Conservation (phyloP, 2,329 filamentous ascomycete genomes). For the Tolypocladium album region DNA sequence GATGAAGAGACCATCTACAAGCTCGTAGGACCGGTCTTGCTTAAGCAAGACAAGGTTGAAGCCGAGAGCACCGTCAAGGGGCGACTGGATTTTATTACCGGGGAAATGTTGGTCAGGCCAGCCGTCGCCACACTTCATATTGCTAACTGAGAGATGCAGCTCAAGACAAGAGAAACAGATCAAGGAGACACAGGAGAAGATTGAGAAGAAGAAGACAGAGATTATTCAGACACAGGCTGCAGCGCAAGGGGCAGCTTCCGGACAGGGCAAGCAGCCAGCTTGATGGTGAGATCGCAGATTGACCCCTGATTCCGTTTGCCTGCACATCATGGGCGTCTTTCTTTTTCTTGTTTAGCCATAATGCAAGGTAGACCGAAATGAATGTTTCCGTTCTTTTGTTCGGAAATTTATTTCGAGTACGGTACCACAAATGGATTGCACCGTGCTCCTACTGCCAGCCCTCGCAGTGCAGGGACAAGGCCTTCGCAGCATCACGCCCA, state of each 20-base stretch:
- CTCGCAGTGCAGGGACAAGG: too few relatives aligned
- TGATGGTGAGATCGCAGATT: slow-evolving; percentile 1
- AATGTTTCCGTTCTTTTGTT: too few relatives aligned
- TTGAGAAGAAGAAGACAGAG: slow-evolving; percentile 48
- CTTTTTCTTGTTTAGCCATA: background rate
- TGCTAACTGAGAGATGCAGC: slow-evolving; percentile 13
- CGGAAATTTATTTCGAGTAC: too few relatives aligned
- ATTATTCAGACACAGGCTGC: slow-evolving; percentile 46
- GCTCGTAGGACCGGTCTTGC: slow-evolving; percentile 77
- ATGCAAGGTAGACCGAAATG: background rate
- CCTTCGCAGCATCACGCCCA: too few relatives aligned
- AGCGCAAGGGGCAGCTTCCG: slow-evolving; percentile 30
- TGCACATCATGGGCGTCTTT: background rate
- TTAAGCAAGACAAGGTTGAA: slow-evolving; percentile 91
- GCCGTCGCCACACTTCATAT: background rate
- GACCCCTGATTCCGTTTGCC: background rate
- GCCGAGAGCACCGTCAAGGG: slow-evolving; percentile 86
- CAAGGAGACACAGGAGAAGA: slow-evolving; percentile 42
- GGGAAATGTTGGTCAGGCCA: slow-evolving; percentile 64
- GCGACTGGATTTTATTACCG: slow-evolving; percentile 81
- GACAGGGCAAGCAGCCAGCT: slow-evolving; percentile 18
- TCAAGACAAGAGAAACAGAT: slow-evolving; percentile 38
- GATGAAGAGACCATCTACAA: slow-evolving; percentile 92
- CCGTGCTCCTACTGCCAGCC: too few relatives aligned
- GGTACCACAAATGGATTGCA: too few relatives aligned